These are phyloP conservation scores for Pistacia atlantica DNA, from an alignment of 345 rosid species.

Conservation along the genomic window DNA sequence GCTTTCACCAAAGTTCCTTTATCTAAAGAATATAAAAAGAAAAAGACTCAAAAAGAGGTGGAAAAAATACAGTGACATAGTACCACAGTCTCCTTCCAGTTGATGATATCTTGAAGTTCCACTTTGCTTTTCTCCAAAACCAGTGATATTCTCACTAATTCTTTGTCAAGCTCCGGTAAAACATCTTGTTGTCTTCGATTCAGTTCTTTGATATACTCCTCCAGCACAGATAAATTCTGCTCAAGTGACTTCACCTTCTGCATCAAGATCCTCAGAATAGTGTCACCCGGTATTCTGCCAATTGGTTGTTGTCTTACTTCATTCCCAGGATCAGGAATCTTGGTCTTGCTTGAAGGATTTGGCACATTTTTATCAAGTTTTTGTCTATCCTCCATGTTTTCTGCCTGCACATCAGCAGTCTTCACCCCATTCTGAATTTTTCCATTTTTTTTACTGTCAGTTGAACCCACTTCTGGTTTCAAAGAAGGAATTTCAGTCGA, in stretches of 20 bases:
- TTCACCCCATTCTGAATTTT: slow-evolving; percentile 32
- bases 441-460: slow-evolving; percentile 33
- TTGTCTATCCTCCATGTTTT: slow-evolving; percentile 38
- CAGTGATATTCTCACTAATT: slow-evolving; percentile 47
- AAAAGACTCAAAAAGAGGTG: not conserved
- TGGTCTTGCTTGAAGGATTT: slow-evolving; percentile 25
- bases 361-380: slow-evolving; percentile 31
- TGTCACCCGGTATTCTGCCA: slow-evolving; percentile 63
- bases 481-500: slow-evolving; percentile 27
- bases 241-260: slow-evolving; percentile 84
- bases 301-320: slow-evolving; percentile 67
- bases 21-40: not conserved
- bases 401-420: slow-evolving; percentile 21
- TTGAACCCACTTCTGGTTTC: slow-evolving; percentile 33
- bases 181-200: slow-evolving; percentile 54
- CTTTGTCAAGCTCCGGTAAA: slow-evolving; percentile 60
- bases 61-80: not conserved
- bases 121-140: slow-evolving; percentile 56
- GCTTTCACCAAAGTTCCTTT: not conserved
- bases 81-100: slow-evolving; percentile 75
- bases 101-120: slow-evolving; percentile 54
- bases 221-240: slow-evolving; percentile 66
- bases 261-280: slow-evolving; percentile 86
- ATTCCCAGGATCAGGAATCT: slow-evolving; percentile 52
- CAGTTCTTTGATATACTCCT: slow-evolving; percentile 72